Conservation (phyloP, 2,329 filamentous ascomycete species). For the Ophiostoma himal-ulmi region DNA sequence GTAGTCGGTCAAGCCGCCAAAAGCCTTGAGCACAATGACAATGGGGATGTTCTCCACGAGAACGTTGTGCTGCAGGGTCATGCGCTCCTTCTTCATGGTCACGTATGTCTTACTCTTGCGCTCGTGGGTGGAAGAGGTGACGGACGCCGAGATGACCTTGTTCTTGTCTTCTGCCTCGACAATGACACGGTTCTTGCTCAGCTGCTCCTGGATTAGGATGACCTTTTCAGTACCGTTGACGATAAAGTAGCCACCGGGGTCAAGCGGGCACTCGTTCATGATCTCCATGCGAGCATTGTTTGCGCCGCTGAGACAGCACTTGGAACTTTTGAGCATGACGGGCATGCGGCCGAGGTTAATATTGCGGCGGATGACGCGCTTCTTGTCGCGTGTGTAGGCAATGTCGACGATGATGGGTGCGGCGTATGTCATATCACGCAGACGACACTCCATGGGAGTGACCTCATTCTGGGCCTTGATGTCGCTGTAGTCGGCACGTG, state of each 20-base stretch:
- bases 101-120: conserved; percentile 98
- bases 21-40: conserved; percentile 83
- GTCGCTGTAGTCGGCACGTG: conserved; percentile 69
- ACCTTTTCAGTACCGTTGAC: conserved; percentile 98
- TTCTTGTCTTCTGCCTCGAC: conserved; percentile 92
- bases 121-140: conserved; percentile 96
- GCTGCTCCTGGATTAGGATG: conserved; percentile 93
- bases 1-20: conserved; percentile 89
- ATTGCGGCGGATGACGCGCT: conserved; percentile 65
- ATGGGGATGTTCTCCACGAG: conserved; percentile 91
- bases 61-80: conserved; percentile 87
- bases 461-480: conserved; percentile 66
- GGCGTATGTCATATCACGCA: conserved; percentile 96
- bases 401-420: conserved; percentile 92
- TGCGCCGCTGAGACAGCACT: conserved; percentile 78
- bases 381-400: conserved; percentile 76
- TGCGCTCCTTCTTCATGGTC: conserved; percentile 84
- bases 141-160: conserved; percentile 87
- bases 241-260: conserved; percentile 96
- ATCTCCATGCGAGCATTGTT: conserved; percentile 82
- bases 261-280: conserved; percentile 91
- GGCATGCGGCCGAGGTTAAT: conserved; percentile 86
- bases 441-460: conserved; percentile 90
- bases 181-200: conserved; percentile 98
- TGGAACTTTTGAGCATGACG: conserved; percentile 94